These are phyloP conservation scores for Urostyla sp. DNA, from an alignment of 73 alveolate species.

Conservation along the genomic window DNA sequence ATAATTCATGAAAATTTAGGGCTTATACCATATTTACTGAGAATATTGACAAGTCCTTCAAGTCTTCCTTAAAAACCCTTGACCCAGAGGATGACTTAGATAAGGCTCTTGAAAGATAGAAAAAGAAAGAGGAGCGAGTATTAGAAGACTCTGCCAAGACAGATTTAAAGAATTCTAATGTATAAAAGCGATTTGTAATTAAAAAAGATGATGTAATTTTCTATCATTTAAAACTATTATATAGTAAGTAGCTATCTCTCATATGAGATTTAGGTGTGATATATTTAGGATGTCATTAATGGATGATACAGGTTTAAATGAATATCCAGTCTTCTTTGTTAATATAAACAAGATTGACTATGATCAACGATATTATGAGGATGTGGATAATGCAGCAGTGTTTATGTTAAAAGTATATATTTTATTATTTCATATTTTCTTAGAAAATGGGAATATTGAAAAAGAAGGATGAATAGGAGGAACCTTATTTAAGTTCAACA, in stretches of 20 bases:
- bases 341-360: constrained; percentile 45
- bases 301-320: constrained; percentile 68
- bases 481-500: constrained; percentile 41
- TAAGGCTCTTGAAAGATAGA: neutral
- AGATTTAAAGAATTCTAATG: neutral
- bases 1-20: no score
- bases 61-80: no score
- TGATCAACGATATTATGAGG: constrained; percentile 35
- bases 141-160: neutral
- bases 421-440: neutral
- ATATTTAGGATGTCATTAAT: constrained; percentile 49
- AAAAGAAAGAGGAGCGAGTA: neutral
- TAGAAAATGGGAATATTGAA: constrained; percentile 58
- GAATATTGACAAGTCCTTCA: no score
- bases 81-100: neutral
- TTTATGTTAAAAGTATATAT: constrained; percentile 55
- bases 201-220: constrained; percentile 12
- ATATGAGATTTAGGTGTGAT: constrained; percentile 50
- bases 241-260: constrained; percentile 25
- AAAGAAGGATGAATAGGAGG: constrained; percentile 32
- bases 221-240: neutral
- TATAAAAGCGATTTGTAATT: neutral
- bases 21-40: no score
- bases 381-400: constrained; percentile 64
- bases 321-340: constrained; percentile 58